Percentiles rank a stretch among this genome's conserved stretches.
Evolutionary conservation across 306 rosid genomes (phyloP).

Genomic region (Ceratonia siliqua): DNA sequence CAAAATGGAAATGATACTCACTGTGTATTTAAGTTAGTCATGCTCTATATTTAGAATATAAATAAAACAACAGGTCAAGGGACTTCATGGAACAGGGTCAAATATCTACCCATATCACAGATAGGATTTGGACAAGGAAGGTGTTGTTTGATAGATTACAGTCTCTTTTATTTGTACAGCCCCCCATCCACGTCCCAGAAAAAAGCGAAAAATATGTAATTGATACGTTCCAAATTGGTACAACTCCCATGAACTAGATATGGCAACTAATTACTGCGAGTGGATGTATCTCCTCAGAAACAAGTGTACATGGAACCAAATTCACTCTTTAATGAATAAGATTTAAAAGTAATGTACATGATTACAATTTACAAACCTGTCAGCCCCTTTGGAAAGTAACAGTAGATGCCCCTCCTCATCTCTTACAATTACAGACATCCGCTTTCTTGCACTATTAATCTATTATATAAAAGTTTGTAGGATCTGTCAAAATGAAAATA

Average conservation of each 20-base stretch:
- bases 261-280: not conserved
- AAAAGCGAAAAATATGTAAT: not conserved
- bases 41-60: not conserved
- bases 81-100: not conserved
- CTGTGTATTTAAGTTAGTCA: conserved; percentile 8
- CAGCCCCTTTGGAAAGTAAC: conserved; percentile 90
- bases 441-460: conserved; percentile 90
- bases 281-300: not conserved
- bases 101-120: not conserved
- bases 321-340: not conserved
- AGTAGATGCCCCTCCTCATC: conserved; percentile 67
- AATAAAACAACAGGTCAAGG: not conserved
- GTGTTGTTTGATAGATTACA: not conserved
- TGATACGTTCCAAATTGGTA: not conserved
- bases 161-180: not conserved
- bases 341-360: conserved; percentile 11
- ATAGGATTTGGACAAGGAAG: conserved; percentile 6
- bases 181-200: not conserved
- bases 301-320: not conserved
- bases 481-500: conserved; percentile 54
- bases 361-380: conserved; percentile 86
- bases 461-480: conserved; percentile 71
- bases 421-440: conserved; percentile 91
- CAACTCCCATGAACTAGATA: not conserved
- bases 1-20: conserved; percentile 4